phyloP scores from a whole-genome alignment of 208 protist species.

The Leishmania tarentolae region DNA sequence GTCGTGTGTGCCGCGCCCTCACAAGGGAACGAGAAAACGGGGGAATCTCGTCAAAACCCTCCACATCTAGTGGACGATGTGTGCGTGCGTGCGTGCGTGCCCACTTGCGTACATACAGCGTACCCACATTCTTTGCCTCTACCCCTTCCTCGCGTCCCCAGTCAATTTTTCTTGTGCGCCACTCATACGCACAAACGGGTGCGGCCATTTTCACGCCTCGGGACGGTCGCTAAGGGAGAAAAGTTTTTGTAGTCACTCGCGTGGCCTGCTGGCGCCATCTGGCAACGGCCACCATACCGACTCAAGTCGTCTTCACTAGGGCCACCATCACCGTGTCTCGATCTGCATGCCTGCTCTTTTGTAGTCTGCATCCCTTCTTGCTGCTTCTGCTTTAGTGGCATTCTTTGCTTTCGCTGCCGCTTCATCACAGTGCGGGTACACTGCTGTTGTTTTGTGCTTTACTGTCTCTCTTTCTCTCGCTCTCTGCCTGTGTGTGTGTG shows the following conservation, averaged over 20 bases:
- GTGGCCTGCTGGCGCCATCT: neutral
- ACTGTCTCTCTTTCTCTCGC: too few species aligned
- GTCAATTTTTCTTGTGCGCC: neutral
- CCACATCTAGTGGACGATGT: neutral
- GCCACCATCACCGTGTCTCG: neutral
- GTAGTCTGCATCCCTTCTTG: neutral
- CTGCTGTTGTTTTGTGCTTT: neutral
- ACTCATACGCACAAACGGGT: neutral
- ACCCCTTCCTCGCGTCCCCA: neutral
- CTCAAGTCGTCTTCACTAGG: neutral
- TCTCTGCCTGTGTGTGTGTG: neutral
- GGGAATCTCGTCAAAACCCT: neutral
- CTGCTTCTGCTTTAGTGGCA: neutral
- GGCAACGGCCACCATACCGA: neutral
- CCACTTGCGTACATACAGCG: neutral
- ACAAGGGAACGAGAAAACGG: neutral
- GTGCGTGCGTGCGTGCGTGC: too few species aligned
- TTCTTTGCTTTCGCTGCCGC: neutral
- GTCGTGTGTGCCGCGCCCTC: neutral
- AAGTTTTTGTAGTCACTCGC: neutral
- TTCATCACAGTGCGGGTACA: neutral
- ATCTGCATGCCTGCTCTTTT: neutral
- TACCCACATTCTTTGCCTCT: neutral
- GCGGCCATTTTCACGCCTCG: neutral
- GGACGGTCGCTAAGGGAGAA: too few species aligned